Evolutionary conservation across 768 basidiomycete species (phyloP), one percentile per base, ranked within the genome.

Genomic region (Calocybe indica): DNA sequence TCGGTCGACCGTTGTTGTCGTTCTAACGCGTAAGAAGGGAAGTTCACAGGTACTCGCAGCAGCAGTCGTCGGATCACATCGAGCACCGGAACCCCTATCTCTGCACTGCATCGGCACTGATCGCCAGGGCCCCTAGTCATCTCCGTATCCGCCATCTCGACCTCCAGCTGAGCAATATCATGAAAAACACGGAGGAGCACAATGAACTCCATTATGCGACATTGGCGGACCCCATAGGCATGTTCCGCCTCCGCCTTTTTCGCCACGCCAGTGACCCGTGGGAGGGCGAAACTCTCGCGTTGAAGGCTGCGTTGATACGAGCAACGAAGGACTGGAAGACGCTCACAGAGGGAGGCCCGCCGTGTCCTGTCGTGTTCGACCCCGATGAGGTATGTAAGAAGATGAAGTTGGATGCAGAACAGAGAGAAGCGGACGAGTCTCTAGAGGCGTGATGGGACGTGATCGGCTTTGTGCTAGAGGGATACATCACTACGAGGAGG

Each of bases 141-240:
- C 79, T 79, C 65, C 48, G 68, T 59, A 76, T 79, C 64, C 74
- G 75, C 58, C 75, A 78, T 63, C 74, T 66, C 46, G 75, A 80
- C 58, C 73, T 75, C 68, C 67, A 72, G 55, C 68, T 49, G 45
- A 70, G 57, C 66, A 78, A 80, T 55, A 61, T 80, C 68, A 61
- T 67, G 65, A 61, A 55, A 41, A 66, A 47, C 68, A 78, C 73
- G 57, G 53, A 57, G 64, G 53, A 66, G 68, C 65, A 47, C 71
- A 79, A 79, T 68, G 34, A 57, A 55, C 62, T 57, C 49, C 75
- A 78, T 60, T 57, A 71, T 54, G 62, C 35, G 0, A 66, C 68
- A 0, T 60, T 75, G 46, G 59, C 56, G 58, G 70, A 76, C 62
- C 64, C 63, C 46, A 8, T 68, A 54, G 32, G 29, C 51, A 14